Percentiles rank a stretch among this genome's conserved stretches.
Conservation (phyloP, 768 basidiomycete genomes). For the Asterophora lycoperdoides region DNA sequence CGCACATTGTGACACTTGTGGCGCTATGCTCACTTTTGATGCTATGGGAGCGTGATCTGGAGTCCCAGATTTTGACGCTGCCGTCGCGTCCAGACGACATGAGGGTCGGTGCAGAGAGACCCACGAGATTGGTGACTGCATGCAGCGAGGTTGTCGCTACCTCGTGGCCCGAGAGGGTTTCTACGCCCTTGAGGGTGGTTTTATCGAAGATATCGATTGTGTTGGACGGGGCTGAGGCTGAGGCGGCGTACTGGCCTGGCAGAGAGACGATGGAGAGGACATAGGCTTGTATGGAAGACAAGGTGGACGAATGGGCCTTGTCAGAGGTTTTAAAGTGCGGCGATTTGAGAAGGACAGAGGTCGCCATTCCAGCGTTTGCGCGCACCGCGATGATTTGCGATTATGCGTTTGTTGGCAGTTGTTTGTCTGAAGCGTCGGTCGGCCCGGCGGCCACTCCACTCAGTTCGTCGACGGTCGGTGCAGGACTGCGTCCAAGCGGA, state of each 20-base stretch:
- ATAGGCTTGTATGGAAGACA: constrained; percentile 45
- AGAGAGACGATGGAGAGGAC: constrained; percentile 54
- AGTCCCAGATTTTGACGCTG: constrained; percentile 71
- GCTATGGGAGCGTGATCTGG: constrained; percentile 46
- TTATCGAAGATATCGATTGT: constrained; percentile 67
- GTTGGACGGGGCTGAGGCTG: constrained; percentile 61
- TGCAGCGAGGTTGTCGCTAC: constrained; percentile 53
- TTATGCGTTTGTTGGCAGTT: not conserved
- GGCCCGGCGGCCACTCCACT: too few species aligned
- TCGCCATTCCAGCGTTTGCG: constrained; percentile 11
- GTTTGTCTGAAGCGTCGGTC: not conserved
- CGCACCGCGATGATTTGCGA: not conserved
- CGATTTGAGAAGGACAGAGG: constrained; percentile 27
- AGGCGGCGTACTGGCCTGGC: constrained; percentile 50
- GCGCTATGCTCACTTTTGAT: constrained; percentile 53
- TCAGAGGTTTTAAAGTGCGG: constrained; percentile 19
- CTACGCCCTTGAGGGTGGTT: constrained; percentile 40
- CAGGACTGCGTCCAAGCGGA: too few species aligned
- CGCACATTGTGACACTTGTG: not conserved
- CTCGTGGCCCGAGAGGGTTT: constrained; percentile 54
- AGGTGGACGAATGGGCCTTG: constrained; percentile 24
- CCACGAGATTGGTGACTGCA: constrained; percentile 38
- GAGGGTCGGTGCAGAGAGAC: constrained; percentile 39
- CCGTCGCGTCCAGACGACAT: constrained; percentile 72
- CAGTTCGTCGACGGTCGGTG: too few species aligned